Percentiles rank a stretch among this genome's conserved stretches.
phyloP scores from a whole-genome alignment of 2,329 filamentous ascomycete species.

The Epichloe festucae region DNA sequence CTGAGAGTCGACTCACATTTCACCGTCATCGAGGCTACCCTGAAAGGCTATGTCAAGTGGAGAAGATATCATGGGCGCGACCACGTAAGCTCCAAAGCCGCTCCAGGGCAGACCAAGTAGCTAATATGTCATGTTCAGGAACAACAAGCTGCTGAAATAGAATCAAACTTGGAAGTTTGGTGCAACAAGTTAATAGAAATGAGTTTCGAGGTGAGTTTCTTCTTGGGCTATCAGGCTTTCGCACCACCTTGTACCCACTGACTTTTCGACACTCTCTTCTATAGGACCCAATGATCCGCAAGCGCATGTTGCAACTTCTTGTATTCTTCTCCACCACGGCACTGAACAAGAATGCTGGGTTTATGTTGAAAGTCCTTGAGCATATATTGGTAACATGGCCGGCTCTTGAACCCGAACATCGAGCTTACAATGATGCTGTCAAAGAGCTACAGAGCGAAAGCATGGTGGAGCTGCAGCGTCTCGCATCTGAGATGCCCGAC shows the following conservation, averaged over 20 bases:
- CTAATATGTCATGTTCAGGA: constrained; percentile 14
- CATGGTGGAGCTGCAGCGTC: constrained; percentile 74
- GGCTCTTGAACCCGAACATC: constrained; percentile 55
- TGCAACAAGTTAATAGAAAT: constrained; percentile 57
- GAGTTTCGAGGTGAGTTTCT: constrained; percentile 45
- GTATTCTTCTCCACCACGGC: constrained; percentile 77
- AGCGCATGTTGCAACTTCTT: constrained; percentile 67
- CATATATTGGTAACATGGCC: constrained; percentile 79
- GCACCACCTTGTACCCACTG: not conserved
- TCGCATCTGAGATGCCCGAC: constrained; percentile 84
- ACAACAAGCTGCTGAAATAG: constrained; percentile 43
- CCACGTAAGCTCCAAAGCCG: constrained; percentile 14
- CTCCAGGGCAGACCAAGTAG: not conserved
- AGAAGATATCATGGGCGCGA: constrained; percentile 22
- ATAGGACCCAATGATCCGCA: constrained; percentile 68
- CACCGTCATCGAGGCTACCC: constrained; percentile 72
- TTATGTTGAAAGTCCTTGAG: constrained; percentile 82
- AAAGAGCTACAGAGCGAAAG: constrained; percentile 78
- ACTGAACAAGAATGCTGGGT: constrained; percentile 60
- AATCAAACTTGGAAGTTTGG: constrained; percentile 57
- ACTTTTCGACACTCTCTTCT: not conserved
- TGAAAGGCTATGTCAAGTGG: constrained; percentile 86
- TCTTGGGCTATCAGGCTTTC: not conserved
- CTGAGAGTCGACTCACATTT: constrained; percentile 80
- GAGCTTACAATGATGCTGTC: constrained; percentile 72